Percentiles rank a stretch among this genome's conserved stretches.
Evolutionary conservation across 495 filamentous ascomycete genomes (phyloP).

Genomic region (Cercophora newfieldiana): DNA sequence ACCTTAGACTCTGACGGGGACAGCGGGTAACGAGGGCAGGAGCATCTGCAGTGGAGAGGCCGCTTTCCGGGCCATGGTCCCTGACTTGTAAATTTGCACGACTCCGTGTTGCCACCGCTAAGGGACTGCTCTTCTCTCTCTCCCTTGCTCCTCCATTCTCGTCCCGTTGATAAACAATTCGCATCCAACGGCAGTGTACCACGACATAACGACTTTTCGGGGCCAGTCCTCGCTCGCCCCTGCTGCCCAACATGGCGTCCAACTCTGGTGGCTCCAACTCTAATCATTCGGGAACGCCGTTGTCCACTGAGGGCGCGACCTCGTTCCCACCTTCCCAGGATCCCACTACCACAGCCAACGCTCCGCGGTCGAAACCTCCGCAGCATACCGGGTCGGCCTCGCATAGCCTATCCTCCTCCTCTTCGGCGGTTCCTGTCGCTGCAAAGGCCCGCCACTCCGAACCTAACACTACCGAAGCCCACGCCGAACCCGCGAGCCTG

Average conservation of each 20-base stretch:
- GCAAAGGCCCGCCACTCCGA: slow-evolving; percentile 57
- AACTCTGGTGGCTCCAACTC: slow-evolving; percentile 12
- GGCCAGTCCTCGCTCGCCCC: background rate
- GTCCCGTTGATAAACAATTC: background rate
- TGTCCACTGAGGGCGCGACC: background rate
- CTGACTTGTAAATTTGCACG: slow-evolving; percentile 18
- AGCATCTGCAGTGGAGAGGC: slow-evolving; percentile 2
- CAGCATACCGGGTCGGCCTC: slow-evolving; percentile 26
- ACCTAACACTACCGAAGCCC: slow-evolving; percentile 47
- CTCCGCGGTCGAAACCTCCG: slow-evolving; percentile 1
- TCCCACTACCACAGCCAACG: background rate
- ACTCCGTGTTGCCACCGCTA: slow-evolving; percentile 17
- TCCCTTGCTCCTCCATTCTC: background rate
- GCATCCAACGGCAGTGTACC: background rate
- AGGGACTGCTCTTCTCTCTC: background rate
- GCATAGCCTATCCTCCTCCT: slow-evolving; percentile 27
- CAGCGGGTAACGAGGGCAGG: background rate
- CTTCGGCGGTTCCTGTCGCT: slow-evolving; percentile 26
- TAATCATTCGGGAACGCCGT: background rate
- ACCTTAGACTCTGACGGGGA: background rate
- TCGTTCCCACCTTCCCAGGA: slow-evolving; percentile 6
- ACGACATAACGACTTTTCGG: background rate
- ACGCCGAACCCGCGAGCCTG: slow-evolving; percentile 56
- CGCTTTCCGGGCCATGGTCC: background rate
- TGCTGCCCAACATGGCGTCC: slow-evolving; percentile 18